Evolutionary conservation across 176 grass and related monocot genomes (phyloP).

Genomic region (Musa troglodytarum): DNA sequence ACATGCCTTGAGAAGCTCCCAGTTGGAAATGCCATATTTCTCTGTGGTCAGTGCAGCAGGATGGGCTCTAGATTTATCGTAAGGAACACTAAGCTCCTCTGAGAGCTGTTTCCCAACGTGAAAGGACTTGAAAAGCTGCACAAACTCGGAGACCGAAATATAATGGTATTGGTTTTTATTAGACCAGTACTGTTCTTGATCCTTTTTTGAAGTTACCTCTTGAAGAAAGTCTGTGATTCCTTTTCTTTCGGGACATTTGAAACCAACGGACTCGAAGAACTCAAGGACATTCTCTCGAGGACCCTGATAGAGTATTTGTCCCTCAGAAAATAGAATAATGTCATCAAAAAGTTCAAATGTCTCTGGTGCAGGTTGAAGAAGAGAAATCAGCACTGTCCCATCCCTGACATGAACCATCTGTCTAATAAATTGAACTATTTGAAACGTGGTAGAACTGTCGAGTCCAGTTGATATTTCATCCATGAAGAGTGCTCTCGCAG

Average conservation of each 20-base stretch:
- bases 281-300: conserved; percentile 47
- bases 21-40: conserved; percentile 50
- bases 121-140: conserved; percentile 43
- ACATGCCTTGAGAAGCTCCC: conserved; percentile 42
- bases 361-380: conserved; percentile 69
- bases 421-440: conserved; percentile 53
- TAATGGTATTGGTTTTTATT: conserved; percentile 30
- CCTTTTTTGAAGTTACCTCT: conserved; percentile 61
- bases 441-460: conserved; percentile 65
- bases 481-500: conserved; percentile 67
- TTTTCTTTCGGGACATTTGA: conserved; percentile 55
- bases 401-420: conserved; percentile 60
- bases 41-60: conserved; percentile 38
- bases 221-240: conserved; percentile 59
- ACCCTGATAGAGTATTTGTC: conserved; percentile 58
- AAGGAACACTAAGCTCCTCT: conserved; percentile 43
- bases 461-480: conserved; percentile 77
- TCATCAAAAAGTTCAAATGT: conserved; percentile 70
- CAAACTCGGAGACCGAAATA: conserved; percentile 36
- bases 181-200: conserved; percentile 54
- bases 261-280: conserved; percentile 47
- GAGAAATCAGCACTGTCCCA: conserved; percentile 53
- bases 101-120: conserved; percentile 29
- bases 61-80: conserved; percentile 46
- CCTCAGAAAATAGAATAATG: conserved; percentile 53